A percentile compares a stretch with the other conserved stretches of the same genome.
Conservation (phyloP, 2,329 filamentous ascomycete genomes). For the Zymoseptoria tritici region DNA sequence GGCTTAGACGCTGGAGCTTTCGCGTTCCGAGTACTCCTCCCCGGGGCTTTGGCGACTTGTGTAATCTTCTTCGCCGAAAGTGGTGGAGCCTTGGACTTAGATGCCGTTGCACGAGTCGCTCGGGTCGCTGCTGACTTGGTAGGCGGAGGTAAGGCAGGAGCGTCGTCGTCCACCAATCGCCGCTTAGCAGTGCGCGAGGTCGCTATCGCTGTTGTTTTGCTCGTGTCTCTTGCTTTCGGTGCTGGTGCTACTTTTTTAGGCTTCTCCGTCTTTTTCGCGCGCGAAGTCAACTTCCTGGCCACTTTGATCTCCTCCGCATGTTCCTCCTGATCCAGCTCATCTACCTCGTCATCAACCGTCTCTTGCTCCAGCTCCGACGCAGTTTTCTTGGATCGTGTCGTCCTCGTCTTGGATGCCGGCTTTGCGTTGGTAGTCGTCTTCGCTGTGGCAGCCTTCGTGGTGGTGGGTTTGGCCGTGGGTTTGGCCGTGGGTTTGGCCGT, state of each 20-base stretch:
- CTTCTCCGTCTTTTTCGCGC: constrained; percentile 10
- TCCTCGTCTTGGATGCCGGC: constrained; percentile 6
- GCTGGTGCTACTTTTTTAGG: background rate
- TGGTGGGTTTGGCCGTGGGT: background rate
- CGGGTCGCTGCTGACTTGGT: constrained; percentile 10
- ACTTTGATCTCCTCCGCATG: constrained; percentile 7
- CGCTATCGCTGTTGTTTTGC: background rate
- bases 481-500: constrained; percentile 2
- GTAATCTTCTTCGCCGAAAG: constrained; percentile 33
- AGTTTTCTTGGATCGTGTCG: constrained; percentile 17
- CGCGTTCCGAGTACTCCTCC: constrained; percentile 7
- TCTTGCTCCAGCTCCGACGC: constrained; percentile 6
- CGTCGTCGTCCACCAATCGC: constrained; percentile 1
- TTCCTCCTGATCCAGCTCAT: constrained; percentile 11
- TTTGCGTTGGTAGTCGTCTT: constrained; percentile 6
- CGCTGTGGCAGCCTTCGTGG: constrained; percentile 4
- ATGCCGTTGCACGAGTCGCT: constrained; percentile 17
- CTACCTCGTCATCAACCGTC: constrained; percentile 7
- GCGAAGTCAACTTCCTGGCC: constrained; percentile 6
- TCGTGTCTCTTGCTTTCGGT: background rate
- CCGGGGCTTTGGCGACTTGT: constrained; percentile 22
- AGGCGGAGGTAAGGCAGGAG: background rate
- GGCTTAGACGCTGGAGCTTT: constrained; percentile 7
- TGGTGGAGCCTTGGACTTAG: constrained; percentile 20
- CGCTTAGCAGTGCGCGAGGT: constrained; percentile 1